Evolutionary conservation across 768 basidiomycete species (phyloP), one percentile per base, ranked within the genome.

Genomic region (Mycena capillaripes): DNA sequence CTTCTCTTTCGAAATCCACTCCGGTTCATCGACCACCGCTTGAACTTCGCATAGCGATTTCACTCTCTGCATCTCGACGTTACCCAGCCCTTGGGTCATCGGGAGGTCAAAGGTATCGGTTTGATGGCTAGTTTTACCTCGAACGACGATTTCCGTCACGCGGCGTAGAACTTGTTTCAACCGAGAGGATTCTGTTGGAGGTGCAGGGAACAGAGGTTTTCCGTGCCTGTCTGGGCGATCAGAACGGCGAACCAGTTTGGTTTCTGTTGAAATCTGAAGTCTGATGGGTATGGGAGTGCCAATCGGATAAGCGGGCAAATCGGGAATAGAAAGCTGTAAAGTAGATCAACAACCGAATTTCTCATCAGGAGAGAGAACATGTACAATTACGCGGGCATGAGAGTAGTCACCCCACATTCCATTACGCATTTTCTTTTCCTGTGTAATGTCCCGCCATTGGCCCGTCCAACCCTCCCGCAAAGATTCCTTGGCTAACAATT

Each of bases 321-420:
- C 42, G 19, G 66, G 66, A 21, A 67, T 38, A 8, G 36, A 38
- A 7, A 38, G 14, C 36, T 38, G 36, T 14, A 38, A 10, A 7
- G 14, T 7, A 38, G 36, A 38, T 8, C n/a, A 16, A 62, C 0
- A 42, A 60, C 5, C 17, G 3, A 42, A 19, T 32, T 17, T 9
- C 27, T 19, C 27, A 12, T 7, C 44, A 30, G 25, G 46, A 19
- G n/a, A 38, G 5, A 56, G 16, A 52, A 17, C 14, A 50, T 27
- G 11, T 3, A 59, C 55, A 30, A 9, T 38, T n/a, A 17, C 34
- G 23, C n/a, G 27, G 19, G 46, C 66, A 48, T 48, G 56, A 4
- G 66, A 68, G 29, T 58, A 68, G 32, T 59, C 56, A n/a, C 57
- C 66, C 66, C 66, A 68, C 11, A 68, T 25, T 48, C 56, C 46